Conservation (phyloP, 345 rosid species). For the Moricandia moricandioides region DNA sequence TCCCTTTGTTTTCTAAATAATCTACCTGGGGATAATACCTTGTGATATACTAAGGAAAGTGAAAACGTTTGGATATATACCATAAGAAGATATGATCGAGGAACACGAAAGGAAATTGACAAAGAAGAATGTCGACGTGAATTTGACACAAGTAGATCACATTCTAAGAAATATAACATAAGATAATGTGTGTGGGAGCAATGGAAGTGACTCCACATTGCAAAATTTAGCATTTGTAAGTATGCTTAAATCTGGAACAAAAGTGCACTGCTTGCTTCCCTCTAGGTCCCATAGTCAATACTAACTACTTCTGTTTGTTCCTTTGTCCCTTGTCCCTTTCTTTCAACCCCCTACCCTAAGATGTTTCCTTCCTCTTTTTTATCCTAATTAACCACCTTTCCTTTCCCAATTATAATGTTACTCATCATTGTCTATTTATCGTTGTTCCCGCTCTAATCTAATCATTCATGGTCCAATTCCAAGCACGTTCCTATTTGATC, state of each 20-base stretch:
- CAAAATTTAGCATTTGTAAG: conserved; percentile 39
- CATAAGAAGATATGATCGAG: conserved; percentile 28
- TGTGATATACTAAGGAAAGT: conserved; percentile 5
- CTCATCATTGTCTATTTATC: conserved; percentile 13
- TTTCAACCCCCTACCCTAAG: neutral
- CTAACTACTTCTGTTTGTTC: conserved; percentile 33
- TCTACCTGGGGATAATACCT: neutral
- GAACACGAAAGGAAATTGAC: conserved; percentile 6
- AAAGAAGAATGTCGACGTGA: conserved; percentile 29
- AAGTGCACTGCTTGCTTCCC: conserved; percentile 16
- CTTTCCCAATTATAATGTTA: neutral
- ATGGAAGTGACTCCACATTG: conserved; percentile 28
- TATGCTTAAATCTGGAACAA: conserved; percentile 22
- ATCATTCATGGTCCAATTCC: neutral
- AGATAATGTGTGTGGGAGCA: conserved; percentile 30
- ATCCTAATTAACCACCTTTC: neutral
- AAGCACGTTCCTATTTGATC: neutral
- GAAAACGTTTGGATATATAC: conserved; percentile 19
- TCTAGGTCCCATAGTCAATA: conserved; percentile 27
- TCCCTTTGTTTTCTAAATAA: neutral
- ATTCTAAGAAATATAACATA: conserved; percentile 14
- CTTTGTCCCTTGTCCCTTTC: conserved; percentile 31
- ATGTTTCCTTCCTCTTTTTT: conserved; percentile 11
- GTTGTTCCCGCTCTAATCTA: neutral
- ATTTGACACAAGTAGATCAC: conserved; percentile 27